A percentile compares a stretch with the other conserved stretches of the same genome.
These are phyloP conservation scores for Hura crepitans DNA, from an alignment of 441 rosid genomes.

Conservation along the genomic window DNA sequence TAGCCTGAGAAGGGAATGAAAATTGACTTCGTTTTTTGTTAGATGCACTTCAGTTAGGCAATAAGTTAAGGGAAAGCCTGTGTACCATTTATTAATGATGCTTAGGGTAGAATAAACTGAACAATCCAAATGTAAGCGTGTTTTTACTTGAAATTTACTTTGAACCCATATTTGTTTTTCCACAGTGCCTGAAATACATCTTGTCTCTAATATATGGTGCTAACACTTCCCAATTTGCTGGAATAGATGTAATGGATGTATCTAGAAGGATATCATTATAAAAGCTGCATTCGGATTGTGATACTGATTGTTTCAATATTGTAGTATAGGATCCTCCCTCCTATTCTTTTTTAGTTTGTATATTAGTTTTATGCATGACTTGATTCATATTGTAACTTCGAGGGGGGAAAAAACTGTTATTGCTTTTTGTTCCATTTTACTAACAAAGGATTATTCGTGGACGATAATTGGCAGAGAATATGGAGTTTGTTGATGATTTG, in stretches of 20 bases:
- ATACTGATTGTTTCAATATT: slow-evolving; percentile 1
- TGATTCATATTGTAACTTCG: not conserved
- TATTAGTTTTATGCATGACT: not conserved
- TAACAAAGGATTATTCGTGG: slow-evolving; percentile 4
- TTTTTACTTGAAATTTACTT: not conserved
- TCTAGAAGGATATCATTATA: not conserved
- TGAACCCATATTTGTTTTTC: not conserved
- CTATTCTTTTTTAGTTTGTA: not conserved
- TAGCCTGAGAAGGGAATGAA: not conserved
- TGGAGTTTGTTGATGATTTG: slow-evolving; percentile 93
- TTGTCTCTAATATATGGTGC: not conserved
- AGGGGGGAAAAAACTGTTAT: not conserved
- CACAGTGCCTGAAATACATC: not conserved
- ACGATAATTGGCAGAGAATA: slow-evolving; percentile 56
- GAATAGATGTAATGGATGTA: not conserved
- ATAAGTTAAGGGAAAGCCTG: not conserved
- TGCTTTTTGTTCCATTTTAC: slow-evolving; percentile 4
- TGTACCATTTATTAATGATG: not conserved
- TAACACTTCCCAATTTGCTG: not conserved
- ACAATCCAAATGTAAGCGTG: slow-evolving; percentile 5
- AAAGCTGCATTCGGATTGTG: not conserved
- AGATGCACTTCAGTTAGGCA: slow-evolving; percentile 14
- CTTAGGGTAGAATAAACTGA: not conserved
- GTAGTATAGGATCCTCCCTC: not conserved
- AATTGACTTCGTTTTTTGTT: not conserved